Base-by-base conservation (phyloP, 352 stramenopile genomes). In the Globisporangium recalcitrans region DNA sequence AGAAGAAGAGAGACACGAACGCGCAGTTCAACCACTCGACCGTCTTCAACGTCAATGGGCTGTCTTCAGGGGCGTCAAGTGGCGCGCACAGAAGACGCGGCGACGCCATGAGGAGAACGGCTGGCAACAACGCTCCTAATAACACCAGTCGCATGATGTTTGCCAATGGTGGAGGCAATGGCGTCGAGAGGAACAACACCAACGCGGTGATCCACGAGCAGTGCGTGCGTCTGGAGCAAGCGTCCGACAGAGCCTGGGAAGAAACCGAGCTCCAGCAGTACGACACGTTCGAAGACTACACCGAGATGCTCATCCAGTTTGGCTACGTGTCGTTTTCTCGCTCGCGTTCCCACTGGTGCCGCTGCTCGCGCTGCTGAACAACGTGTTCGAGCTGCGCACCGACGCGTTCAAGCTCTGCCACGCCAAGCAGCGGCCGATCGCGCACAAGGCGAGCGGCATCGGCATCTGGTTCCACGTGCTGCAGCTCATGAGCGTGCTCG, bases 251-350 rank as follows among this genome's bases (percentile, higher is more conserved):
- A 9, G 79, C 85, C n/a, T 94, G 85, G 95, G 85, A 97, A 64
- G 93, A 98, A 61, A 83, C 94, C 52, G 83, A 94, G 60, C 75
- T 97, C 16, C 85, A 90, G 65, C 67, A 76, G 42, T 96, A 98
- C 73, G 91, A 98, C 62, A 97, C 88, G 67, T 98, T 98, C 69
- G 88, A 96, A 29, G 93, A 98, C 67, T 98, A 98, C 69, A 93
- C 97, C 9, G 84, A 93, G 69, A 91, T 95, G 80, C 67, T 98
- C 46, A 93, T 98, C 58, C 93, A 98, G 69, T 98, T 98, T 68
- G 91, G 91, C 42, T 98, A 97, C 71, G 93, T 98, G 38, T 95
- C 90, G 21, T 98, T 97, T 98, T 98, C 74, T 98, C 90, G 52
- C 72, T 97, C 14, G 87, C 96, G 2, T 90, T 98, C 47, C 93